Evolutionary conservation across 768 basidiomycete genomes (phyloP), one percentile per base, ranked within the genome.

Genomic region (Clitopilus hobsonii): DNA sequence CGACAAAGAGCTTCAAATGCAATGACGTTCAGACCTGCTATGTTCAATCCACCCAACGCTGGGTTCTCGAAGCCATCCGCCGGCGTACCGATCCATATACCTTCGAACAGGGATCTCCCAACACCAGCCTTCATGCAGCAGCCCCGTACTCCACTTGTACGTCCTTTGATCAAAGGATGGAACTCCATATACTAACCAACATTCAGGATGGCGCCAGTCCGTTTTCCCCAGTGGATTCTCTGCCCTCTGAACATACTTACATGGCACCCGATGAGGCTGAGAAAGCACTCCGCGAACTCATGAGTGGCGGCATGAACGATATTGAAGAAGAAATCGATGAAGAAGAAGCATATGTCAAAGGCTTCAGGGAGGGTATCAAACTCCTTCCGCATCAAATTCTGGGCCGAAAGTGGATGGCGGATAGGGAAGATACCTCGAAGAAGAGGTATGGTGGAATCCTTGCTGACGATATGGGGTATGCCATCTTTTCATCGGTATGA

Each of bases 401-500:
- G 49, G 92, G 93, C 20, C 78, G 94, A 0, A 69, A 70, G 23
- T 99, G 95, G 95, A 94, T 99, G 89, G 75, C 74, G 22, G 83
- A 86, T 6, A 80, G 95, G 18, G 96, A 98, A 69, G 72, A 79
- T 58, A 50, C 67, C 1, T 68, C 77, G 6, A 85, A 83, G 27
- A 91, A 91, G 69, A 84, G 86, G 60, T 74, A 63, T 6, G 95
- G 96, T 1, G 96, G 96, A 0, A 94, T 98, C 60, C 72, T 97
- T 13, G 94, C 94, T 4, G 94, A 98, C 66, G 91, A 91, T 63
- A 91, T 91, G 88, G 90, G 89, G 89, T 88, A 61, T 49, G 76
- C 60, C 20, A 45, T 25, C 18, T 13, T n/a, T 50, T 49, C 26
- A 26, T 49, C 30, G n/a, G n/a, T n/a, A 28, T 8, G 14, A 20